These are phyloP conservation scores for Pythium grandisporangium DNA, from an alignment of 352 stramenopile species.

Conservation along the genomic window DNA sequence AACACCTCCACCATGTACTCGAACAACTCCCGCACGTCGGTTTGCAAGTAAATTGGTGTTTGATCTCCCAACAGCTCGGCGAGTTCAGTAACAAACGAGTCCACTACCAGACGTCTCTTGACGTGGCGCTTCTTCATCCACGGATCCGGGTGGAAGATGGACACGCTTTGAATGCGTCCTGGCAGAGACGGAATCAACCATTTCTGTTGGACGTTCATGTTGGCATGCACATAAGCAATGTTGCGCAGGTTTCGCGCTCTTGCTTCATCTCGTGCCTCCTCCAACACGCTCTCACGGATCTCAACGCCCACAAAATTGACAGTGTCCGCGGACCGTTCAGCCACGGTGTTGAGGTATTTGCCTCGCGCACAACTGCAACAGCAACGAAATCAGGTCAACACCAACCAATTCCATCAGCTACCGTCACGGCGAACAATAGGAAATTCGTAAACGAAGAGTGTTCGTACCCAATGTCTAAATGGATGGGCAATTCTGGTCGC, in stretches of 20 bases:
- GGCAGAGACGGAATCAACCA: constrained; percentile 53
- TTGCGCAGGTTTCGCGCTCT: constrained; percentile 38
- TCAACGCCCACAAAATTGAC: constrained; percentile 80
- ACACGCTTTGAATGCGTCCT: constrained; percentile 49
- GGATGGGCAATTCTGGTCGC: constrained; percentile 43
- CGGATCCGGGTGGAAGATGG: constrained; percentile 83
- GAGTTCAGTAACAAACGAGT: constrained; percentile 57
- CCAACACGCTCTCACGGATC: constrained; percentile 71
- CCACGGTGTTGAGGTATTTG: constrained; percentile 72
- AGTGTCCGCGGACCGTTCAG: constrained; percentile 15
- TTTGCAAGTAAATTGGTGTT: constrained; percentile 75
- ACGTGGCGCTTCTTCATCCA: constrained; percentile 87
- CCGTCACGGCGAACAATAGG: too few species aligned
- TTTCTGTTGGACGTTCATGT: constrained; percentile 78
- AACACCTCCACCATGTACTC: constrained; percentile 82
- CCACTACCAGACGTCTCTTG: constrained; percentile 69
- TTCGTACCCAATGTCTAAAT: constrained; percentile 73
- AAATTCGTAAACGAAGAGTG: neutral
- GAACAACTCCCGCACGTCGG: constrained; percentile 75
- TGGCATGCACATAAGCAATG: constrained; percentile 68
- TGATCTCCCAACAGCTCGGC: constrained; percentile 31
- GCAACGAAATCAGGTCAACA: too few species aligned
- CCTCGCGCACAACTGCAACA: constrained; percentile 29
- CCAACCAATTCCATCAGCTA: too few species aligned
- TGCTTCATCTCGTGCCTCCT: constrained; percentile 42